These are phyloP conservation scores for Strigomonas culicis DNA, from an alignment of 208 protist genomes.

Conservation along the genomic window DNA sequence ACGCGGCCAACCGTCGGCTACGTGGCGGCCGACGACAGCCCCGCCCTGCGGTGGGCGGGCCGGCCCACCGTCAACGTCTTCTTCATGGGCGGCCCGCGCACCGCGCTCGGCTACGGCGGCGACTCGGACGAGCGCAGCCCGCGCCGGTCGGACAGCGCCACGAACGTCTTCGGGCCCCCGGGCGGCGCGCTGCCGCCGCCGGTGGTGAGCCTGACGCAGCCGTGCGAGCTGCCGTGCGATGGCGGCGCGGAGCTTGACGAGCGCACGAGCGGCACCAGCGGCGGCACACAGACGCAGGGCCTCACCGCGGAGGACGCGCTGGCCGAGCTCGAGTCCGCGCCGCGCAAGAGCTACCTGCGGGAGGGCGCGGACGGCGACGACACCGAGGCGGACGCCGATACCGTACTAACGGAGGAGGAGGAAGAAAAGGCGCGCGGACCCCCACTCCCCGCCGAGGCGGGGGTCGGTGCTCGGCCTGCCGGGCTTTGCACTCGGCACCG, in stretches of 20 bases:
- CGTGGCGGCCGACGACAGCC: background rate
- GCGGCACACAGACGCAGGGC: background rate
- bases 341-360: conserved; percentile 40
- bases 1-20: background rate
- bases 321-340: conserved; percentile 28
- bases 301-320: conserved; percentile 1
- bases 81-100: background rate
- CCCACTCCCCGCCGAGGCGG: background rate
- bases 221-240: background rate
- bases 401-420: background rate
- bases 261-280: background rate
- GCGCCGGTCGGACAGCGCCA: background rate
- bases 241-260: conserved; percentile 5
- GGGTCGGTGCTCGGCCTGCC: background rate
- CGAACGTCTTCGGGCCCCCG: background rate
- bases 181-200: no score
- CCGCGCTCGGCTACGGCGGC: background rate
- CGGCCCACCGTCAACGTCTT: background rate
- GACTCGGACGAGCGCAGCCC: background rate
- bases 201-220: background rate
- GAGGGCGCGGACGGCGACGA: conserved; percentile 1
- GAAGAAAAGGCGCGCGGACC: conserved; percentile 1
- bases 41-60: background rate
- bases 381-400: background rate
- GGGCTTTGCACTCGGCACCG: background rate